A percentile compares a stretch with the other conserved stretches of the same genome.
phyloP scores from a whole-genome alignment of 2,329 filamentous ascomycete species.

The Cladosporium sp. region DNA sequence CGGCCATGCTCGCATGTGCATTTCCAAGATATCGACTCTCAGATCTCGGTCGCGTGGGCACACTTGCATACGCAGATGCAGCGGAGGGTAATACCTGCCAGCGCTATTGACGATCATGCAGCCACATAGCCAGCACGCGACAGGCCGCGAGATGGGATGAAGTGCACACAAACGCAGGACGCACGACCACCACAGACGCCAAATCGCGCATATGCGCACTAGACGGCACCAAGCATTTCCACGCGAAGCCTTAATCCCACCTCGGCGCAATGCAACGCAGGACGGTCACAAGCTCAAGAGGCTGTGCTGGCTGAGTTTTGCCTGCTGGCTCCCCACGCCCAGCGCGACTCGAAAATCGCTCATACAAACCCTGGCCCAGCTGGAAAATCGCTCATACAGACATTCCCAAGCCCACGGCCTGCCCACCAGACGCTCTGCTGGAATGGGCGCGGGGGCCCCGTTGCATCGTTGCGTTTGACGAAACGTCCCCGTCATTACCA shows the following conservation, averaged over 20 bases:
- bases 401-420: neutral
- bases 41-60: neutral
- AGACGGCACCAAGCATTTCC: neutral
- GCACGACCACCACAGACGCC: neutral
- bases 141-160: neutral
- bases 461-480: neutral
- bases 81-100: neutral
- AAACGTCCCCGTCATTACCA: neutral
- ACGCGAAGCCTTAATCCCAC: neutral
- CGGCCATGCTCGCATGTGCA: neutral
- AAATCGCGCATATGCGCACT: neutral
- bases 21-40: neutral
- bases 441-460: conserved; percentile 1
- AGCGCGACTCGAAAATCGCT: conserved; percentile 2
- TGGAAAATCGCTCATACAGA: conserved; percentile 12
- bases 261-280: neutral
- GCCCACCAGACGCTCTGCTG: neutral
- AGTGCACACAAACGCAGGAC: neutral
- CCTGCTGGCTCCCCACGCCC: neutral
- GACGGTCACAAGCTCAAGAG: conserved; percentile 6
- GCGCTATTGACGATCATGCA: too few relatives aligned
- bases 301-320: conserved; percentile 8
- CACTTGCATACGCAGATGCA: neutral
- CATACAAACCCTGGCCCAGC: conserved; percentile 1
- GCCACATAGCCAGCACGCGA: neutral